Base-by-base conservation (phyloP, 2,329 filamentous ascomycete species). In the Dactylonectria estremocensis region DNA sequence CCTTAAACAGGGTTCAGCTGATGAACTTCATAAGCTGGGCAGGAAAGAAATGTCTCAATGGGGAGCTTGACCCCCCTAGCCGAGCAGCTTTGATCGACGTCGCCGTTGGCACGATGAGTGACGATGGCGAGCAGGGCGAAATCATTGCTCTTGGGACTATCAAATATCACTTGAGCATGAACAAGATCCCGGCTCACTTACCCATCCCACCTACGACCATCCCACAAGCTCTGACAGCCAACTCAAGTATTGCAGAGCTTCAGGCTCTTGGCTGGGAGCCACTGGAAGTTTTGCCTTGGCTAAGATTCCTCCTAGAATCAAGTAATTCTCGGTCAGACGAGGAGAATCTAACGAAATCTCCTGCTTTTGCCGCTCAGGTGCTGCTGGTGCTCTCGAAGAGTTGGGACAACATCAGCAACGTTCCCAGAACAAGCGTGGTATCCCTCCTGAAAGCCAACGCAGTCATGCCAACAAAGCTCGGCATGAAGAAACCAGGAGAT, bases 401-500 rank as follows among this genome's bases (percentile, higher is more conserved):
- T 71, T 99, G 95, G 94, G 95, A 98, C 55, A 88, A 88, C n/a
- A 81, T 97, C 16, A 92, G 90, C 69, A 84, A 84, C 50, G 83
- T 83, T 3, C 91, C 91, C 2, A 96, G 92, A 78, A 85, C 87
- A 18, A 89, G 88, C 0, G 85, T 97, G 4, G 82, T 89, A 8
- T 84, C 88, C 16, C 81, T 94, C 5, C 83, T 98, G 3, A 88
- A 90, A 60, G 83, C 87, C 2, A 86, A 92, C 56, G 88, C 94
- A 0, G 88, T 97, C 31, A 93, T 99, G 77, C 96, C 96, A 0
- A 98, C 96, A 0, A 98, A 94, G 78, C 82, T 91, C 71, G 96
- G 96, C 8, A 97, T 99, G 95, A 92, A 86, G 74, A 93, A 89
- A 72, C 96, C 96, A 5, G 83, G 85, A 3, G 95, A 98, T 71